Percentiles rank a stretch among this genome's conserved stretches.
These are phyloP conservation scores for Kwoniella shandongensis DNA, from an alignment of 768 basidiomycete genomes.

Conservation along the genomic window DNA sequence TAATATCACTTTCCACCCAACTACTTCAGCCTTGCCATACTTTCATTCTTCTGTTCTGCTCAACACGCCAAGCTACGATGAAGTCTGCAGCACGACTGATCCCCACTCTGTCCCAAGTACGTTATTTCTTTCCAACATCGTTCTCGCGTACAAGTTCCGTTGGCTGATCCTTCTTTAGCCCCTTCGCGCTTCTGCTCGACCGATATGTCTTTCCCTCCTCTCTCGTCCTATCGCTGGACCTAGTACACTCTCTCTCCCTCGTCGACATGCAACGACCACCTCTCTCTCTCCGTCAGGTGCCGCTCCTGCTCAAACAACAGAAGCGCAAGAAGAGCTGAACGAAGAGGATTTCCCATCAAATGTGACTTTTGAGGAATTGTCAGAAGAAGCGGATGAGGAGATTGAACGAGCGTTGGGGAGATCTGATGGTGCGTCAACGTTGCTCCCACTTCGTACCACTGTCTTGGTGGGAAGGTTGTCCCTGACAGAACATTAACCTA, in stretches of 20 bases:
- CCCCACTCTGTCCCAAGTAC: slow-evolving; percentile 15
- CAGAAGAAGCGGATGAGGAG: slow-evolving; percentile 16
- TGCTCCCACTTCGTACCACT: background rate
- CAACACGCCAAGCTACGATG: slow-evolving; percentile 1
- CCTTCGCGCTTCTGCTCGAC: slow-evolving; percentile 11
- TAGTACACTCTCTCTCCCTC: slow-evolving; percentile 15
- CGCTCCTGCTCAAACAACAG: background rate
- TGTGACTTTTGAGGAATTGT: slow-evolving; percentile 19
- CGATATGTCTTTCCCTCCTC: slow-evolving; percentile 23
- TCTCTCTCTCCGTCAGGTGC: background rate
- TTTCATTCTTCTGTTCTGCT: no score
- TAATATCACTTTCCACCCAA: background rate
- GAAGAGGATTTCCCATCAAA: slow-evolving; percentile 16
- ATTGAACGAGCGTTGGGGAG: slow-evolving; percentile 1
- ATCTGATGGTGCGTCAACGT: slow-evolving; percentile 3
- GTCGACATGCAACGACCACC: slow-evolving; percentile 10
- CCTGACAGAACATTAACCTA: no score
- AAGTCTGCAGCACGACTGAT: slow-evolving; percentile 15
- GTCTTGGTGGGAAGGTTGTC: no score
- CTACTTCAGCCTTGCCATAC: background rate
- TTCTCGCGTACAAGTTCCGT: background rate
- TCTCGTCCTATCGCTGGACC: slow-evolving; percentile 23
- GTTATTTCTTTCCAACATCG: background rate
- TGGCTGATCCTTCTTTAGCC: slow-evolving; percentile 13
- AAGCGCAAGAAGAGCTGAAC: background rate